Evolutionary conservation across 306 rosid genomes (phyloP).

Genomic region (Quercus wislizeni): DNA sequence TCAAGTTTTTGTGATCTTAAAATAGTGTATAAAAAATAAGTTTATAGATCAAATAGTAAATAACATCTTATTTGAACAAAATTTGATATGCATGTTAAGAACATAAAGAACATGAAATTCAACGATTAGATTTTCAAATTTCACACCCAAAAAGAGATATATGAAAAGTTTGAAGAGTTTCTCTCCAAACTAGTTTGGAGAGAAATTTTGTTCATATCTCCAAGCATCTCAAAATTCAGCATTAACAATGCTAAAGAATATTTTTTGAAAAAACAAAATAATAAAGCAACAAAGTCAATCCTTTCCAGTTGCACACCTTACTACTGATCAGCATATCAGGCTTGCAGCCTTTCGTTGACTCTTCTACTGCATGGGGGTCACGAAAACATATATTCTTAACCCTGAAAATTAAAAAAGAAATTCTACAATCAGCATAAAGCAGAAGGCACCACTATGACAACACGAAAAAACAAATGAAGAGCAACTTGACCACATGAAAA

Average conservation of each 20-base stretch:
- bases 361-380: slow-evolving; percentile 54
- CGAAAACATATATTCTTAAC: slow-evolving; percentile 58
- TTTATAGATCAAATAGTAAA: no score
- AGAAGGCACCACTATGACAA: neutral
- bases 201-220: no score
- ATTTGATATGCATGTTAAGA: no score
- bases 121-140: no score
- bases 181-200: no score
- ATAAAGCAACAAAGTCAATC: neutral
- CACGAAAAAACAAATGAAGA: neutral
- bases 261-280: neutral
- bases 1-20: no score
- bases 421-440: slow-evolving; percentile 8
- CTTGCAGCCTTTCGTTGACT: slow-evolving; percentile 51
- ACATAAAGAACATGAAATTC: no score
- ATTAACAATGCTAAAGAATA: neutral
- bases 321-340: slow-evolving; percentile 49
- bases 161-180: no score
- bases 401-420: slow-evolving; percentile 43
- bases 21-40: no score
- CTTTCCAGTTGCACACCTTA: slow-evolving; percentile 49
- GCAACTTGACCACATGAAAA: neutral
- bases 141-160: no score
- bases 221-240: neutral
- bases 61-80: no score